Evolutionary conservation across 2,329 filamentous ascomycete species (phyloP), one percentile per base, ranked within the genome.

Genomic region (Coniochaeta pulveracea): DNA sequence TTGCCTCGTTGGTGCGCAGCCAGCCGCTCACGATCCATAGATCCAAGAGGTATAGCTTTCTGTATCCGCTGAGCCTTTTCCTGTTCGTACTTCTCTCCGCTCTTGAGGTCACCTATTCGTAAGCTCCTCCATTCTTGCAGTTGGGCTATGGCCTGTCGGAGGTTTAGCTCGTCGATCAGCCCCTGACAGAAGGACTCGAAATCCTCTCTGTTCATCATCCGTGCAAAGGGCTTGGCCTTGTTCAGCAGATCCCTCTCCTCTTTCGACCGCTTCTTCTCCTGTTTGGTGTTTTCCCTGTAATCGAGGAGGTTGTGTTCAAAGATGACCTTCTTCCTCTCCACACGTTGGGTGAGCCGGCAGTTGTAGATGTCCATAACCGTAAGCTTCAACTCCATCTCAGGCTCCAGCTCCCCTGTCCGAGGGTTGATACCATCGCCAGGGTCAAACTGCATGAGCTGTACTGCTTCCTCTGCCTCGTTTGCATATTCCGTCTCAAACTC

Each of bases 321-420:
- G 5, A 98, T 82, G 33, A 96, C 82, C 61, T 91, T 93, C 59
- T 98, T 98, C 28, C 91, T 73, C 48, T 96, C 89, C 6, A 89
- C 89, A 44, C 91, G 78, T 37, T 88, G 82, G 3, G 88, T 94
- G 12, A 98, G 63, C 4, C 88, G 77, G 37, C 82, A 80, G 51
- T 98, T 98, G 65, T 98, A 98, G 33, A 98, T 93, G 43, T 94
- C 86, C 77, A 98, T 95, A 14, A 98, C 86, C 0, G 86, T 94
- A 61, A 96, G 76, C 66, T 98, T 98, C 28, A 98, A 71, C 43
- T 95, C 88, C 70, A 94, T 93, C 56, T 98, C 91, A 1, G 91
- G 86, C 47, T 98, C 91, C 37, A 93, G 66, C 50, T 93, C 80
- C 40, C 84, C 82, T 0, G 86, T 94, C 3, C 69, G 63, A 1